Conservation (phyloP, 441 rosid species). For the Pelargonium exstipulatum region DNA sequence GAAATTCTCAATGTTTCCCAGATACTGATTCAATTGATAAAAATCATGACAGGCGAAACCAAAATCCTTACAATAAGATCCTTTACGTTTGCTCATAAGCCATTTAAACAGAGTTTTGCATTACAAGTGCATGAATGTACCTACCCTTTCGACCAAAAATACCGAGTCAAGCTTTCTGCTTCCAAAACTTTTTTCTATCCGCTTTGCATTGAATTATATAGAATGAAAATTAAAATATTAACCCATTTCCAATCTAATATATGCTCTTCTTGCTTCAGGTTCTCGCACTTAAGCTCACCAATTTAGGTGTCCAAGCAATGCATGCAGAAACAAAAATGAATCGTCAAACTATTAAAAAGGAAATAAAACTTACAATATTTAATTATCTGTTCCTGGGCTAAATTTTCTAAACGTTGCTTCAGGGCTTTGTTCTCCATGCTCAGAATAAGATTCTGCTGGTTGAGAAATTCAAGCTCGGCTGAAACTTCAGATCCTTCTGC, state of each 20-base stretch:
- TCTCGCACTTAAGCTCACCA: not conserved
- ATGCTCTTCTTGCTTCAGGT: not conserved
- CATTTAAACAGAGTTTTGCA: not conserved
- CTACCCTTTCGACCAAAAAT: not conserved
- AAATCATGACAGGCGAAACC: not conserved
- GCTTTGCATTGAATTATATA: not conserved
- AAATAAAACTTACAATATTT: slow-evolving; percentile 57
- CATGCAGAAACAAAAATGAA: slow-evolving; percentile 7
- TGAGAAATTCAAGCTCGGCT: slow-evolving; percentile 90
- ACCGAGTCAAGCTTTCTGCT: not conserved
- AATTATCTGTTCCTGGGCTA: slow-evolving; percentile 84
- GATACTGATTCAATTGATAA: not conserved
- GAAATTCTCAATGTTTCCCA: not conserved
- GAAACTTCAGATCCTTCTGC: slow-evolving; percentile 90
- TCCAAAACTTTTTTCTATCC: not conserved
- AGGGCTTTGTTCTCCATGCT: slow-evolving; percentile 99
- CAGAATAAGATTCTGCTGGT: slow-evolving; percentile 84
- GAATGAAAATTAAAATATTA: not conserved
- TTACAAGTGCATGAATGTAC: not conserved
- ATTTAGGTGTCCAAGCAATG: not conserved
- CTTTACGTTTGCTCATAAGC: not conserved
- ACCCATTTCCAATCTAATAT: not conserved
- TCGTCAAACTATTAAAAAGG: slow-evolving; percentile 17
- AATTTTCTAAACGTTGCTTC: slow-evolving; percentile 74
- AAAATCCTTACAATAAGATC: not conserved